These are phyloP conservation scores for Stramenopiles sp. DNA, from an alignment of 352 stramenopile species.

Conservation along the genomic window DNA sequence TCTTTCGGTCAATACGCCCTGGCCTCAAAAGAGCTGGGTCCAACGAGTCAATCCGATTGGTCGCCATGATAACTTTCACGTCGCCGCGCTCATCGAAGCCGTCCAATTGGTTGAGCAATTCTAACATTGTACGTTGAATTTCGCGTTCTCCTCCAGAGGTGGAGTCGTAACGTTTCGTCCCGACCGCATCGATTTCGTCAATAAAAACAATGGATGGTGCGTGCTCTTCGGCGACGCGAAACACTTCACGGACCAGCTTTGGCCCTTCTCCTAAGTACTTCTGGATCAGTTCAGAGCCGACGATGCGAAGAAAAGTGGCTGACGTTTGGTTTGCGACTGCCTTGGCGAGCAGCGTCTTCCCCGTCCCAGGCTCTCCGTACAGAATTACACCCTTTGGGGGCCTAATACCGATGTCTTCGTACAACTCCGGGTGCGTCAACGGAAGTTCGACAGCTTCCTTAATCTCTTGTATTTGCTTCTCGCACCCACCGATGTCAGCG, in stretches of 20 bases:
- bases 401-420: conserved; percentile 96
- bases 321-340: conserved; percentile 99
- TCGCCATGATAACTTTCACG: conserved; percentile 99
- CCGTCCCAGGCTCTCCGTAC: conserved; percentile 96
- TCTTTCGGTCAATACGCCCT: conserved; percentile 99
- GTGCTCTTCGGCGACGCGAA: conserved; percentile 92
- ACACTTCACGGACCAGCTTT: conserved; percentile 98
- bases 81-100: conserved; percentile 97
- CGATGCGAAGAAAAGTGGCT: conserved; percentile 95
- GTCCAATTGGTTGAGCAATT: conserved; percentile 99
- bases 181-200: conserved; percentile 98
- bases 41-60: conserved; percentile 95
- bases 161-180: conserved; percentile 97
- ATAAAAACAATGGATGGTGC: conserved; percentile 99
- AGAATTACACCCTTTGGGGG: conserved; percentile 98
- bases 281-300: conserved; percentile 97
- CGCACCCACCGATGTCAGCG: conserved; percentile 95
- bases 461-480: conserved; percentile 88
- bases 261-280: conserved; percentile 95
- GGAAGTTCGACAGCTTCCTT: conserved; percentile 86
- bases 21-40: conserved; percentile 96
- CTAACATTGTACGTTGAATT: conserved; percentile 99
- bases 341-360: conserved; percentile 98
- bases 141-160: conserved; percentile 88
- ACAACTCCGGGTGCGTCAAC: conserved; percentile 96